Evolutionary conservation across 352 stramenopile species (phyloP), one percentile per base, ranked within the genome.

Genomic region (Elongisporangium prolatum): DNA sequence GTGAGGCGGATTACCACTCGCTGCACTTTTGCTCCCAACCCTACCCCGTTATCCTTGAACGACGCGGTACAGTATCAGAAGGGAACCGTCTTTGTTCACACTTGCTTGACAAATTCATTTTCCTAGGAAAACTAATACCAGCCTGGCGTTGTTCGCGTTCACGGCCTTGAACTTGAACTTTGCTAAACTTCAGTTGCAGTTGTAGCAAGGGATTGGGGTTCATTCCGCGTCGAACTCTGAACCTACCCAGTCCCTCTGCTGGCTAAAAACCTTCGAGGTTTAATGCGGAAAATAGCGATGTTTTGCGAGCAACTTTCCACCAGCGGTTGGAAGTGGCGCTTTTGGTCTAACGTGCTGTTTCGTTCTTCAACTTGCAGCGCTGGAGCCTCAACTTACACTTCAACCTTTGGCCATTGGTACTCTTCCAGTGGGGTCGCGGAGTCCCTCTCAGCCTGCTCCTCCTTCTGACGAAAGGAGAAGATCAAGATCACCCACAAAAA

Each of bases 161-260:
- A 44, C 34, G 34, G 10, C 34, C 34, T 73, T 73, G 68, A 75
- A 75, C 58, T 75, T 74, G 48, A 64, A 60, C 57, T 49, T 52
- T 34, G 21, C 34, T 25, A 60, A 65, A 65, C 59, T 65, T 65
- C 52, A 60, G 56, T 68, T 68, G 61, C 59, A 68, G 61, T 68
- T 56, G 44, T 48, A 50, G 48, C 20, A 54, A 17, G 34, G 52
- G 59, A 9, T 64, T 18, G 52, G 52, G 52, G 44, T 22, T n/a
- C 5, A 20, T 18, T 21, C 14, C 40, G 25, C 25, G 53, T 58
- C 18, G 14, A 58, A 44, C 34, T 44, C 34, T 44, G 34, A 44
- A 44, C 34, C 34, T 44, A 44, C 34, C 34, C 11, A 13, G 0
- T 54, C 2, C 48, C 20, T 18, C 5, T 53, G 57, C 21, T 21